Conservation (phyloP, 495 filamentous ascomycete genomes). For the Lindgomyces ingoldianus region DNA sequence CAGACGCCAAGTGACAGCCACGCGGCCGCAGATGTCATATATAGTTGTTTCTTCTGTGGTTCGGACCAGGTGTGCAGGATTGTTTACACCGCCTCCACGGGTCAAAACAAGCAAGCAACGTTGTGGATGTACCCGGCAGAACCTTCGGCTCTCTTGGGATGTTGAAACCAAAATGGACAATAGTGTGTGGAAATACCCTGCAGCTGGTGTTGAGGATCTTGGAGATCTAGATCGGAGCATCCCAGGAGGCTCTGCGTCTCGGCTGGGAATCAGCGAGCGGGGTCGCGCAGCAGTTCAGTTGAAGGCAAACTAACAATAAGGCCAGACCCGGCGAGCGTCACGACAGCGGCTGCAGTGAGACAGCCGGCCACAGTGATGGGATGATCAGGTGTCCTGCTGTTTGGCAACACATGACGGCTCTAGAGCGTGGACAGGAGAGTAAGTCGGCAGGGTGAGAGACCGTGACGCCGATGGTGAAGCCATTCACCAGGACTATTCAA, state of each 20-base stretch:
- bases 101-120: too few relatives aligned
- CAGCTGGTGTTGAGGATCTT: background rate
- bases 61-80: background rate
- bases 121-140: too few relatives aligned
- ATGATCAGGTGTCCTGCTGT: conserved; percentile 4
- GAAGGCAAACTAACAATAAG: background rate
- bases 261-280: background rate
- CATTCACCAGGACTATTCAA: background rate
- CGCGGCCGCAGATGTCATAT: conserved; percentile 7
- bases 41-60: background rate
- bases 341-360: background rate
- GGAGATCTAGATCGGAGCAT: background rate
- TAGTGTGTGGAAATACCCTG: background rate
- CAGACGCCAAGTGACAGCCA: background rate
- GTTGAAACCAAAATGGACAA: too few relatives aligned
- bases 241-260: conserved; percentile 10
- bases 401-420: conserved; percentile 18
- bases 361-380: background rate
- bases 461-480: conserved; percentile 19
- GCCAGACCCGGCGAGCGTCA: background rate
- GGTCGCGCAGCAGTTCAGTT: background rate
- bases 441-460: conserved; percentile 4
- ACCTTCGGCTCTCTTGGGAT: too few relatives aligned
- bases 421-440: background rate
- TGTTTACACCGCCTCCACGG: background rate